A percentile compares a stretch with the other conserved stretches of the same genome.
Conservation (phyloP, 352 stramenopile genomes). For the Phytophthora idaei region DNA sequence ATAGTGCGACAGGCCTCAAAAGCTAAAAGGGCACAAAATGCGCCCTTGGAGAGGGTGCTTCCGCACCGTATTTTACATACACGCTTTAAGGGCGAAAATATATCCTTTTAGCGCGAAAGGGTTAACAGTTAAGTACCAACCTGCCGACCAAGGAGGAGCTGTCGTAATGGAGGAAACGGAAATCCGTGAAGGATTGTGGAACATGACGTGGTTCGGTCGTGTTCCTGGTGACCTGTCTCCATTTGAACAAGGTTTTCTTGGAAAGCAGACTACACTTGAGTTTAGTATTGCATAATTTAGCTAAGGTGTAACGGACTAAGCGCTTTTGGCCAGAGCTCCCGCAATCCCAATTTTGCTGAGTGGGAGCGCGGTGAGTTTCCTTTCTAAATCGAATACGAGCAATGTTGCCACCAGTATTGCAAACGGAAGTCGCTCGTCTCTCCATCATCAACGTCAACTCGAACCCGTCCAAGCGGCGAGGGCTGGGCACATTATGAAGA, state of each 20-base stretch:
- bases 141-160: background rate
- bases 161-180: slow-evolving; percentile 36
- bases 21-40: background rate
- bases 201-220: too few relatives aligned
- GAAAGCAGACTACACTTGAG: too few relatives aligned
- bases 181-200: too few relatives aligned
- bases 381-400: slow-evolving; percentile 26
- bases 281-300: too few relatives aligned
- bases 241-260: too few relatives aligned
- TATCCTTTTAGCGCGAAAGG: background rate
- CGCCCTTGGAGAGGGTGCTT: background rate
- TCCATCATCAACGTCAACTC: slow-evolving; percentile 1
- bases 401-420: slow-evolving; percentile 31
- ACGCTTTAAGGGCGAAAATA: background rate
- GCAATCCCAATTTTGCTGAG: too few relatives aligned
- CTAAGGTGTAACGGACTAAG: too few relatives aligned
- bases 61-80: background rate
- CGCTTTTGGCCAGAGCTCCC: too few relatives aligned
- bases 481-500: slow-evolving; percentile 30
- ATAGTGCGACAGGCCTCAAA: background rate
- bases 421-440: slow-evolving; percentile 33
- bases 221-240: too few relatives aligned
- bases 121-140: slow-evolving; percentile 28
- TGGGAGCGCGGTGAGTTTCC: too few relatives aligned
- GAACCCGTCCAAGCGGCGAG: slow-evolving; percentile 5